Conservation (phyloP, 2,329 filamentous ascomycete species). For the Hymenoscyphus linearis region DNA sequence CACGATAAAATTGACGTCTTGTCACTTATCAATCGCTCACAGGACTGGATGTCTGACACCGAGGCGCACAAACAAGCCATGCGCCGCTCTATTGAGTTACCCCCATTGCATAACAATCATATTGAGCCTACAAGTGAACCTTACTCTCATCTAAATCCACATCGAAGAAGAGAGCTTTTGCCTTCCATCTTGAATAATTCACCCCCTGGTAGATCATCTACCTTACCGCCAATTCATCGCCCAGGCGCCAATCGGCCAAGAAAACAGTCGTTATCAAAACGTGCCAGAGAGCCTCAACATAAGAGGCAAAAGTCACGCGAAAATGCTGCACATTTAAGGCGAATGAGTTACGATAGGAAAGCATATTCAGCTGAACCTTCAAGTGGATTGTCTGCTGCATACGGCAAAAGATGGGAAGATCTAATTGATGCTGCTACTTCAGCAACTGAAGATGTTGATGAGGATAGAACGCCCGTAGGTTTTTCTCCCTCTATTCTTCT, state of each 20-base stretch:
- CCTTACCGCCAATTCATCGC: slow-evolving; percentile 76
- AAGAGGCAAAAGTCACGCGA: slow-evolving; percentile 70
- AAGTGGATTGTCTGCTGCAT: slow-evolving; percentile 43
- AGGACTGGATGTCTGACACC: slow-evolving; percentile 69
- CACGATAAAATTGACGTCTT: slow-evolving; percentile 4
- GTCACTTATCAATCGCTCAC: slow-evolving; percentile 15
- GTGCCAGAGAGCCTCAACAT: slow-evolving; percentile 69
- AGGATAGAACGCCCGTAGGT: slow-evolving; percentile 83
- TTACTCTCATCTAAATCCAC: slow-evolving; percentile 56
- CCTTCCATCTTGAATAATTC: slow-evolving; percentile 79
- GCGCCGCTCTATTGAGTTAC: slow-evolving; percentile 63
- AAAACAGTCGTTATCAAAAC: slow-evolving; percentile 82
- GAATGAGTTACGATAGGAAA: slow-evolving; percentile 67
- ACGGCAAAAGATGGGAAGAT: slow-evolving; percentile 93
- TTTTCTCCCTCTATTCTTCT: slow-evolving; percentile 21
- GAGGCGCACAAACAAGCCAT: slow-evolving; percentile 60
- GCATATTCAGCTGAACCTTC: slow-evolving; percentile 82
- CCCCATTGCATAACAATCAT: slow-evolving; percentile 56
- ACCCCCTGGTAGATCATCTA: slow-evolving; percentile 81
- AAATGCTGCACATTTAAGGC: slow-evolving; percentile 62
- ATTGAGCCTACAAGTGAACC: slow-evolving; percentile 59
- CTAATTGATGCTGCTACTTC: slow-evolving; percentile 91
- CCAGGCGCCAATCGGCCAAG: slow-evolving; percentile 67
- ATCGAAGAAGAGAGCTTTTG: slow-evolving; percentile 66
- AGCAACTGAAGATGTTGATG: slow-evolving; percentile 84